phyloP scores from a whole-genome alignment of 257 asterid genomes.

The Avicennia marina region DNA sequence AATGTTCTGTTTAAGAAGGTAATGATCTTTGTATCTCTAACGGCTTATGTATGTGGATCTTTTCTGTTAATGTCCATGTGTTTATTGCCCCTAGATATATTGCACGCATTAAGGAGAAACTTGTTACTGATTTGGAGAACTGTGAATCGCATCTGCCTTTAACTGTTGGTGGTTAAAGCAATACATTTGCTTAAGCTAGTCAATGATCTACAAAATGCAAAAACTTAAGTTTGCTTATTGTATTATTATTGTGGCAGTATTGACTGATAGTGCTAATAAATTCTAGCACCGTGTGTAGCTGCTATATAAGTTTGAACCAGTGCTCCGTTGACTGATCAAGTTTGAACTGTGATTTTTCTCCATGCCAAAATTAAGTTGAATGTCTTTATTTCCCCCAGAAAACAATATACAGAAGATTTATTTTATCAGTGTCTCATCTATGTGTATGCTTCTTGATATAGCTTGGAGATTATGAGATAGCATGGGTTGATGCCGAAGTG shows the following conservation, averaged over 20 bases:
- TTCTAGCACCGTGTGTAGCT: not conserved
- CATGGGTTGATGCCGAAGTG: constrained; percentile 96
- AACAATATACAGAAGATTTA: constrained; percentile 1
- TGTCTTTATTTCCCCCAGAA: not conserved
- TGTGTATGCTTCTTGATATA: constrained; percentile 27
- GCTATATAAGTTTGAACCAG: constrained; percentile 9
- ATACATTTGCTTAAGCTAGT: too few relatives aligned
- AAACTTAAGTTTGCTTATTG: too few relatives aligned
- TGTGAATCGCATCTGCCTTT: too few relatives aligned
- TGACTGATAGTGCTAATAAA: not conserved
- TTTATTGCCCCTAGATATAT: too few relatives aligned
- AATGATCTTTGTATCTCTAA: not conserved
- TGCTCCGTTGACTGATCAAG: not conserved
- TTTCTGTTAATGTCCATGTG: not conserved
- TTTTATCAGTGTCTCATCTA: constrained; percentile 2
- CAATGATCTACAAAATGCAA: too few relatives aligned
- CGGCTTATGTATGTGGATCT: not conserved
- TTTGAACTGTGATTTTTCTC: too few relatives aligned
- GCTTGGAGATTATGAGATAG: constrained; percentile 96
- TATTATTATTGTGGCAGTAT: too few relatives aligned
- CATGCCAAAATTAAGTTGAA: not conserved
- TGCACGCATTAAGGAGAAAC: too few relatives aligned
- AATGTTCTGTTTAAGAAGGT: constrained; percentile 91
- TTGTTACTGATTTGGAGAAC: too few relatives aligned
- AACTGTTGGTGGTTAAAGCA: too few relatives aligned